A percentile compares a stretch with the other conserved stretches of the same genome.
Evolutionary conservation across 768 basidiomycete genomes (phyloP).

Genomic region (Suillus sp.): DNA sequence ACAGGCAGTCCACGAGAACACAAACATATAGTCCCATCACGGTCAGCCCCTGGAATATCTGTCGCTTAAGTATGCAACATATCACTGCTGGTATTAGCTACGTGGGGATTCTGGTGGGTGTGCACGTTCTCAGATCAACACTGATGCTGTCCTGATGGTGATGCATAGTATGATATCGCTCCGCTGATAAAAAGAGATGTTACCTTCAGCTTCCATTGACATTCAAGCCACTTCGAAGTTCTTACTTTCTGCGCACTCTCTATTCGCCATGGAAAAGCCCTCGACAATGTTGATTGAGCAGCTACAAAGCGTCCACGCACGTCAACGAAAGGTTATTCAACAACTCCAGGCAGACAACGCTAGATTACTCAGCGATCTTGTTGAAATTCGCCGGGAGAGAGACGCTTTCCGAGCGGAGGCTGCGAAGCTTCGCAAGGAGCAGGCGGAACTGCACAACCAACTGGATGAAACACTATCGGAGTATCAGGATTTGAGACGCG

Average conservation of each 20-base stretch:
- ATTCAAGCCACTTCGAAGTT: slow-evolving; percentile 3
- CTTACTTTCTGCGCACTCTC: neutral
- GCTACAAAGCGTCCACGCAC: slow-evolving; percentile 25
- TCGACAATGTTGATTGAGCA: slow-evolving; percentile 25
- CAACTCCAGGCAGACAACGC: slow-evolving; percentile 30
- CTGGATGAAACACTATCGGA: slow-evolving; percentile 23
- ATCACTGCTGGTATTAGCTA: neutral
- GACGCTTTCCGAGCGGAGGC: slow-evolving; percentile 27
- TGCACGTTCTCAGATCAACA: neutral
- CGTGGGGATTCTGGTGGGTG: neutral
- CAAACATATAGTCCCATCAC: neutral
- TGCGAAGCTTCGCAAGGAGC: slow-evolving; percentile 24
- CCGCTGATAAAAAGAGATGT: slow-evolving; percentile 3
- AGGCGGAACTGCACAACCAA: slow-evolving; percentile 23
- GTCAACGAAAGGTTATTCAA: slow-evolving; percentile 29
- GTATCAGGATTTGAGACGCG: slow-evolving; percentile 28
- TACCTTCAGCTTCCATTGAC: neutral
- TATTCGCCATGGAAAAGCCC: slow-evolving; percentile 17
- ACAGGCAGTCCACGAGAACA: slow-evolving; percentile 4
- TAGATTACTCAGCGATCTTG: slow-evolving; percentile 27
- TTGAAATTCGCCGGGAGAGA: slow-evolving; percentile 30
- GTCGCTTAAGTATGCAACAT: neutral
- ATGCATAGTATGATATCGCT: neutral
- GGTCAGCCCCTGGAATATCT: neutral
- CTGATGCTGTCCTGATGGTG: slow-evolving; percentile 5